Base-by-base conservation (phyloP, 2,329 filamentous ascomycete genomes). In the Hypoxylon sp. region DNA sequence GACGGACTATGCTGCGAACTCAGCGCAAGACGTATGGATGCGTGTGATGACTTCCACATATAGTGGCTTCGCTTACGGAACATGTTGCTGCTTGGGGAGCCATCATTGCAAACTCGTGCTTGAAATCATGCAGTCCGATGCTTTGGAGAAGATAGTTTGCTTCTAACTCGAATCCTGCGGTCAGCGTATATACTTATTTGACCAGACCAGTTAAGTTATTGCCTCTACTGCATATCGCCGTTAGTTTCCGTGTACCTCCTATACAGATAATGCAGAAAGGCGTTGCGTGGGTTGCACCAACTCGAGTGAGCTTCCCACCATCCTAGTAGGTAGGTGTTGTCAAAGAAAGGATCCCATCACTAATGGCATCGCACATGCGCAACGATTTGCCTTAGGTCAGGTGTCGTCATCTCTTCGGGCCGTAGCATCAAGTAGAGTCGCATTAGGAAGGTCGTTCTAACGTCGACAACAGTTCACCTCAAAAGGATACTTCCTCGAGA, bases 381-480 rank as follows among this genome's bases (percentile, higher is more conserved):
- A 20, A 37, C 61, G 25, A 57, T 56, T 55, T 48, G 44, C 54
- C 50, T 63, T 20, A 30, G 46, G 62, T 42, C 6, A 44, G 33
- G 30, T 53, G 62, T 66, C 53, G 63, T 61, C 60, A 61, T 57
- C 51, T 20, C 35, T 63, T 61, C 62, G 62, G 59, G 37, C 59
- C 62, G 64, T 50, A 58, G 49, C 40, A 61, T 50, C 46, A 58
- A 50, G 50, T 33, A 44, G 30, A 35, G 27, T 65, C 59, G 42
- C n/a, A 67, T 61, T 61, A 67, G 69, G 69, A 72, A 70, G 69
- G 69, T 72, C 58, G 54, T 55, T 37, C 30, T 48, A 33, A 35
- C 33, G 35, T 64, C 4, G 48, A 50, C 37, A 25, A 61, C 27
- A 35, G n/a, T 56, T 13, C 27, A 44, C 46, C 61, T 35, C 40